phyloP scores from a whole-genome alignment of 805 yeast genomes.

The Wickerhamomyces ciferrii region DNA sequence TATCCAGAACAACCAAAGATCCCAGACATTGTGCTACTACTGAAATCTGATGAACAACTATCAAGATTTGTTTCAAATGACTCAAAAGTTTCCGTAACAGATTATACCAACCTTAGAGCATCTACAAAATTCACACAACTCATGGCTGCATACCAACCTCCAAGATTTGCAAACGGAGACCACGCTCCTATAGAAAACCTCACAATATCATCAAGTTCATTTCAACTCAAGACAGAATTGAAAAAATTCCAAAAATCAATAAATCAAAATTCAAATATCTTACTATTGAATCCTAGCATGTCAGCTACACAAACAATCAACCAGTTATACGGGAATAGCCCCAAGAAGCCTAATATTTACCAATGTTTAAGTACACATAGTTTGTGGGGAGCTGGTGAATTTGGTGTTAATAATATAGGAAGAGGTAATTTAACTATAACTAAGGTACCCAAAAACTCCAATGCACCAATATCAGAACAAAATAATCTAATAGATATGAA shows the following conservation, averaged over 20 bases:
- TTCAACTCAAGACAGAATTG: slow-evolving; percentile 48
- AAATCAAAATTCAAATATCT: slow-evolving; percentile 40
- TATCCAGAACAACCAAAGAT: slow-evolving; percentile 30
- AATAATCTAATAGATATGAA: slow-evolving; percentile 17
- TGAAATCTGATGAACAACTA: slow-evolving; percentile 36
- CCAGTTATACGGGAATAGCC: slow-evolving; percentile 29
- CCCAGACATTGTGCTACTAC: slow-evolving; percentile 35
- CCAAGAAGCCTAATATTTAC: slow-evolving; percentile 56
- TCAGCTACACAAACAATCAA: slow-evolving; percentile 42
- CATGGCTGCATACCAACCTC: slow-evolving; percentile 14
- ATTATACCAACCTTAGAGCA: slow-evolving; percentile 1
- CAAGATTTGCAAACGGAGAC: slow-evolving; percentile 24
- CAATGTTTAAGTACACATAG: slow-evolving; percentile 57
- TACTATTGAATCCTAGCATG: slow-evolving; percentile 40
- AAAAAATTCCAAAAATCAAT: slow-evolving; percentile 38
- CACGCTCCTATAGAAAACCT: slow-evolving; percentile 39
- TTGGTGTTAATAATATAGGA: slow-evolving; percentile 47
- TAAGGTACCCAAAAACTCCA: slow-evolving; percentile 33
- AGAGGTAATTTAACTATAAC: slow-evolving; percentile 48
- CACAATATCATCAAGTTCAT: slow-evolving; percentile 60
- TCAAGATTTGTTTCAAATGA: slow-evolving; percentile 35
- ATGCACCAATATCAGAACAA: no score
- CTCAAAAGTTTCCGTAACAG: slow-evolving; percentile 27
- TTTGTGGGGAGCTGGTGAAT: slow-evolving; percentile 37
- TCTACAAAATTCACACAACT: background rate